phyloP scores from a whole-genome alignment of 768 basidiomycete genomes.

The Termitomyces sp. region DNA sequence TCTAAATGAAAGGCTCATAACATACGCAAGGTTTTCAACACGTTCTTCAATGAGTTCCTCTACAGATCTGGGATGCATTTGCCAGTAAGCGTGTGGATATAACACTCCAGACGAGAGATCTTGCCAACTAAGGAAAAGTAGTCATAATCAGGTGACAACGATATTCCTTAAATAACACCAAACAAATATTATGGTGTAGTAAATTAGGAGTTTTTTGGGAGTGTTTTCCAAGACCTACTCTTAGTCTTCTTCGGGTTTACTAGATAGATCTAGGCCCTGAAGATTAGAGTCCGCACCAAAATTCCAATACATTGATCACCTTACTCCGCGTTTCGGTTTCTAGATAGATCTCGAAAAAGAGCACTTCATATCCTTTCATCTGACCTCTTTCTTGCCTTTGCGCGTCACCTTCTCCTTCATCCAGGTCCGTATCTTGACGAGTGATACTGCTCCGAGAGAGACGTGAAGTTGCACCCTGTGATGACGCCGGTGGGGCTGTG shows the following conservation, averaged over 20 bases:
- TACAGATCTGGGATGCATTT: slow-evolving; percentile 13
- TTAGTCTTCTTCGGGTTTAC: too few relatives aligned
- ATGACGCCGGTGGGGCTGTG: slow-evolving; percentile 18
- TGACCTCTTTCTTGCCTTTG: too few relatives aligned
- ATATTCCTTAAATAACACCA: neutral
- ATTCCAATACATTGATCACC: too few relatives aligned
- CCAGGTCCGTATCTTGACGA: slow-evolving; percentile 26
- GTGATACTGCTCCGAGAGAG: slow-evolving; percentile 39
- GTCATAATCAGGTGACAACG: slow-evolving; percentile 3
- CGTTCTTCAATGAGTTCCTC: slow-evolving; percentile 39
- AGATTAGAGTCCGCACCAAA: too few relatives aligned
- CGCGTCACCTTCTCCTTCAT: slow-evolving; percentile 38
- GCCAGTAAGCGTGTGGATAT: neutral
- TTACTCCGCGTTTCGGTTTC: too few relatives aligned
- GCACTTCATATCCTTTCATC: too few relatives aligned
- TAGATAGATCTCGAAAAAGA: too few relatives aligned
- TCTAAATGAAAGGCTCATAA: neutral
- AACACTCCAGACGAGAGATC: neutral
- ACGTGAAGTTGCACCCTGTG: slow-evolving; percentile 36
- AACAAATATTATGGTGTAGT: neutral
- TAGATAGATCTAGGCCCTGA: too few relatives aligned
- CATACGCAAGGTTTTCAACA: slow-evolving; percentile 37
- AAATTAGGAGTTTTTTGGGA: too few relatives aligned
- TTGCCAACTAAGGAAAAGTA: slow-evolving; percentile 2
- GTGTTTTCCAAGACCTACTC: too few relatives aligned